phyloP scores from a whole-genome alignment of 2,329 filamentous ascomycete genomes.

The Mycocentrospora acerina region DNA sequence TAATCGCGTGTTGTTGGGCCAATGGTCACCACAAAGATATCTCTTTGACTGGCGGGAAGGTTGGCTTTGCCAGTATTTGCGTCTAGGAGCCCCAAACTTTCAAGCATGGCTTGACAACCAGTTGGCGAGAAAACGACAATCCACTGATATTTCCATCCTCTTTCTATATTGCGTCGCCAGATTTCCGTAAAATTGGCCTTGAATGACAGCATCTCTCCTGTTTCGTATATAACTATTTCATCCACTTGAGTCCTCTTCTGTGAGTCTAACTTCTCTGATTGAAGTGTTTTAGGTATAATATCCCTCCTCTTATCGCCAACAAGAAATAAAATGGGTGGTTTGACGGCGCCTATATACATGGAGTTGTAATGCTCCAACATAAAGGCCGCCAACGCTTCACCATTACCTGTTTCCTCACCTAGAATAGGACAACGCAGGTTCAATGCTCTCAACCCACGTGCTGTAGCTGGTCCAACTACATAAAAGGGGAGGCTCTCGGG shows the following conservation, averaged over 20 bases:
- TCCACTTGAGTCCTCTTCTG: slow-evolving; percentile 64
- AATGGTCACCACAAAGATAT: slow-evolving; percentile 77
- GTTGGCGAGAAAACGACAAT: slow-evolving; percentile 70
- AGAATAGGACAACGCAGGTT: slow-evolving; percentile 61
- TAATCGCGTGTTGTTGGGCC: slow-evolving; percentile 87
- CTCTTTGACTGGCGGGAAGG: slow-evolving; percentile 28
- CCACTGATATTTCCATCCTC: slow-evolving; percentile 58
- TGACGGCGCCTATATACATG: slow-evolving; percentile 39
- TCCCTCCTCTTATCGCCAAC: slow-evolving; percentile 89
- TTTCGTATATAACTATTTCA: slow-evolving; percentile 85
- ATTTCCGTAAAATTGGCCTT: slow-evolving; percentile 61
- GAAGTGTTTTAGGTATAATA: slow-evolving; percentile 81
- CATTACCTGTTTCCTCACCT: slow-evolving; percentile 82
- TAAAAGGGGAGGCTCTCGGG: slow-evolving; percentile 64
- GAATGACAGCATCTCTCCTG: slow-evolving; percentile 79
- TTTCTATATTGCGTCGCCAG: slow-evolving; percentile 50
- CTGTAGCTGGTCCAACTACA: slow-evolving; percentile 79
- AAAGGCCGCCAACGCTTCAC: slow-evolving; percentile 73
- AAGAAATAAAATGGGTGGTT: slow-evolving; percentile 75
- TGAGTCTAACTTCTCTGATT: slow-evolving; percentile 54
- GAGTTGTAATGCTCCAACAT: slow-evolving; percentile 76
- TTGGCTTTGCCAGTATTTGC: slow-evolving; percentile 40
- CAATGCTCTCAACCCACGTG: slow-evolving; percentile 65
- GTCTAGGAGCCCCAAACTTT: slow-evolving; percentile 52
- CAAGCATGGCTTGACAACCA: slow-evolving; percentile 62